phyloP scores from a whole-genome alignment of 257 asterid species.

The Orobanche coerulescens region DNA sequence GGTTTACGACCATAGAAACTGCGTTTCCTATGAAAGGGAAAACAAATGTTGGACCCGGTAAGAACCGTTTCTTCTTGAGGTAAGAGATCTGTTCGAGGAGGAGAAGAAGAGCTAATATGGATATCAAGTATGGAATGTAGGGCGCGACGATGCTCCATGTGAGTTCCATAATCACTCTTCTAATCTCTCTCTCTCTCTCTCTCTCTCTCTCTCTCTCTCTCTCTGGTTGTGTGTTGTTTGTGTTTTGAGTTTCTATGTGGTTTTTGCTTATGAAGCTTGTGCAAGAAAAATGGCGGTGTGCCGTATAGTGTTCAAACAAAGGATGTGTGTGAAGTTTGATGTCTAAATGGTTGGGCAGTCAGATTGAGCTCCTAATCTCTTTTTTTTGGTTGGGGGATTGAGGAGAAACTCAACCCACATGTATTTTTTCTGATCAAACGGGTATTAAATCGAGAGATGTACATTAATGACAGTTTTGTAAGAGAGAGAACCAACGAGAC shows the following conservation, averaged over 20 bases:
- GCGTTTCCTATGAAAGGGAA: slow-evolving; percentile 79
- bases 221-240: background rate
- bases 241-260: background rate
- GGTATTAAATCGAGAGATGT: no score
- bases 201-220: background rate
- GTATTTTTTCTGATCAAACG: no score
- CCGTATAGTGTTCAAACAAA: slow-evolving; percentile 6
- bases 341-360: background rate
- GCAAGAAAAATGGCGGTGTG: background rate
- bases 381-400: no score
- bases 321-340: background rate
- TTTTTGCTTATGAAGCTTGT: no score
- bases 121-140: slow-evolving; percentile 40
- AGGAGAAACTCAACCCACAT: no score
- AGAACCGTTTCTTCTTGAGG: slow-evolving; percentile 55
- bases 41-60: slow-evolving; percentile 75
- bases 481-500: no score
- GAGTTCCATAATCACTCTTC: slow-evolving; percentile 24
- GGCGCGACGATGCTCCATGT: slow-evolving; percentile 30
- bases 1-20: slow-evolving; percentile 45
- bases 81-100: slow-evolving; percentile 65
- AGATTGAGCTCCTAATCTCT: background rate
- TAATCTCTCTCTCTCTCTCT: background rate
- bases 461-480: no score
- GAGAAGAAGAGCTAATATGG: slow-evolving; percentile 37